Percentiles rank a stretch among this genome's conserved stretches.
Conservation (phyloP, 345 rosid species). For the Pugionium dolabratum region DNA sequence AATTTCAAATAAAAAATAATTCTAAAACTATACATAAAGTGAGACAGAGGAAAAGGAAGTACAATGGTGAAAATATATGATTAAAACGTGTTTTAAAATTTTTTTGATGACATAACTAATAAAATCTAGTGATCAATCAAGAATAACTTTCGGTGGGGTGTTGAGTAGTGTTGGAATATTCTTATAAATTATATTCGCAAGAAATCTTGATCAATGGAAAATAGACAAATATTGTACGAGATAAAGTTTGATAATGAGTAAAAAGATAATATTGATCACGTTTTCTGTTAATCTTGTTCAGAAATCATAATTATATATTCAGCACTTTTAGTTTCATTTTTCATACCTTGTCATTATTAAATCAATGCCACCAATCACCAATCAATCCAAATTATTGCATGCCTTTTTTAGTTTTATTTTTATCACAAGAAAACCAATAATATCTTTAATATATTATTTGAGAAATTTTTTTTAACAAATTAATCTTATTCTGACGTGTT, state of each 20-base stretch:
- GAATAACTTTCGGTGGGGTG: conserved; percentile 32
- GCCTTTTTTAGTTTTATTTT: conserved; percentile 5
- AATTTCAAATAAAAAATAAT: too few species aligned
- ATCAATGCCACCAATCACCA: conserved; percentile 27
- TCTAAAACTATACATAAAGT: too few species aligned
- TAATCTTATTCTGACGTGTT: too few species aligned
- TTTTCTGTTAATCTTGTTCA: conserved; percentile 21
- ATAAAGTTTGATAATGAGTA: conserved; percentile 29
- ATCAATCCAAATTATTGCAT: conserved; percentile 6
- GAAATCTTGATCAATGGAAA: conserved; percentile 30
- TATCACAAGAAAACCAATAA: conserved; percentile 18
- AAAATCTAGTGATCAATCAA: conserved; percentile 25
- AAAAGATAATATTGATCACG: conserved; percentile 8
- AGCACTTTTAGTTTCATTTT: conserved; percentile 8
- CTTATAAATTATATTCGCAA: conserved; percentile 12
- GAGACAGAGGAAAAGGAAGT: too few species aligned
- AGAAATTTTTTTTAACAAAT: too few species aligned
- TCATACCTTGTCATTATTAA: conserved; percentile 17
- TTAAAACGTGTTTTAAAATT: conserved; percentile 10
- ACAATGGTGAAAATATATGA: neutral
- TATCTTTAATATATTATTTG: too few species aligned
- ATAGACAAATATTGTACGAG: conserved; percentile 35
- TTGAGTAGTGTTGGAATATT: conserved; percentile 13
- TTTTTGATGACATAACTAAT: neutral
- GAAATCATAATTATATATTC: conserved; percentile 22